phyloP scores from a whole-genome alignment of 306 rosid species.

The peach (Prunus persica) region Prunus_persica_NCBIv2 NC_034010.1:20456501-20457000 shows the following conservation, averaged over 20 bases:
- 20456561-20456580: too few relatives aligned
- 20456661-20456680: neutral
- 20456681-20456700: neutral
- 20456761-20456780: neutral
- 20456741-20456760: neutral
- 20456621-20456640: too few relatives aligned
- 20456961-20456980: neutral
- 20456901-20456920: neutral
- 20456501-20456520: too few relatives aligned
- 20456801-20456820: neutral
- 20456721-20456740: neutral
- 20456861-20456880: neutral
- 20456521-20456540: too few relatives aligned
- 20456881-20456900: too few relatives aligned
- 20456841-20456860: neutral
- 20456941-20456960: neutral
- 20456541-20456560: too few relatives aligned
- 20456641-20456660: neutral
- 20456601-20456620: too few relatives aligned
- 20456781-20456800: neutral
- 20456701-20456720: neutral
- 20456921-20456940: neutral
- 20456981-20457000: neutral
- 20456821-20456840: neutral
- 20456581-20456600: too few relatives aligned